Conservation (phyloP, 208 protist genomes). For the Crithidia expoeki region DNA sequence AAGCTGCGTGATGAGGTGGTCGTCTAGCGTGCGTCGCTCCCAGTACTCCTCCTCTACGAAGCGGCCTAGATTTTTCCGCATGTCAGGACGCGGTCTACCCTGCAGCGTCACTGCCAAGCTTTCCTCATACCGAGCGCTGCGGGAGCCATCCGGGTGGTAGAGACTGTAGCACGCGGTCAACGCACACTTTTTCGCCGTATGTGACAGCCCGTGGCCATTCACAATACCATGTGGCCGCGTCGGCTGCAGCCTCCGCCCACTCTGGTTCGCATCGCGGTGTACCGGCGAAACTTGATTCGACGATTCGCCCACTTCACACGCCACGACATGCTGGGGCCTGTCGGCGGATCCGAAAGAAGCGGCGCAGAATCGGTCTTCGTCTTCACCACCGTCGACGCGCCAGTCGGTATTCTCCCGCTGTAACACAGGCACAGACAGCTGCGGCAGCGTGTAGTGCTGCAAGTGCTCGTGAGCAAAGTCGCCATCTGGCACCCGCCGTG, state of each 20-base stretch:
- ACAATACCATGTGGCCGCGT: background rate
- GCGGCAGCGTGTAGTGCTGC: slow-evolving; percentile 18
- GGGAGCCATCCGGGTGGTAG: background rate
- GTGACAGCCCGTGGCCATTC: background rate
- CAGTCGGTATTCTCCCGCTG: slow-evolving; percentile 39
- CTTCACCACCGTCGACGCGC: slow-evolving; percentile 7
- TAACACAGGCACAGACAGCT: slow-evolving; percentile 12
- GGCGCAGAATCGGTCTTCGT: background rate
- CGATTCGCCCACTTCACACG: background rate
- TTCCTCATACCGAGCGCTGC: background rate
- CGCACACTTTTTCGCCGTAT: background rate
- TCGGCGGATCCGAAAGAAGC: background rate
- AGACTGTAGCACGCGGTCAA: background rate
- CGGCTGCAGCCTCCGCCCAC: background rate
- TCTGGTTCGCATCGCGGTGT: slow-evolving; percentile 8
- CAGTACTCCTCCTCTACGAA: slow-evolving; percentile 53
- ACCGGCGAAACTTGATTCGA: slow-evolving; percentile 3
- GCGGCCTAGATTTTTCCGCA: slow-evolving; percentile 42
- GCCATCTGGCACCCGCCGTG: slow-evolving; percentile 15
- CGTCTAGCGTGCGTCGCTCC: slow-evolving; percentile 39
- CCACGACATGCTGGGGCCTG: background rate
- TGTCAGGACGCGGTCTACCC: slow-evolving; percentile 7
- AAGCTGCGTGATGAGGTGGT: slow-evolving; percentile 44
- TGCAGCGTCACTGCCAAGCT: slow-evolving; percentile 5
- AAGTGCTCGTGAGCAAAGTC: slow-evolving; percentile 26